Evolutionary conservation across 768 basidiomycete genomes (phyloP).

Genomic region (Amanita rimosa): DNA sequence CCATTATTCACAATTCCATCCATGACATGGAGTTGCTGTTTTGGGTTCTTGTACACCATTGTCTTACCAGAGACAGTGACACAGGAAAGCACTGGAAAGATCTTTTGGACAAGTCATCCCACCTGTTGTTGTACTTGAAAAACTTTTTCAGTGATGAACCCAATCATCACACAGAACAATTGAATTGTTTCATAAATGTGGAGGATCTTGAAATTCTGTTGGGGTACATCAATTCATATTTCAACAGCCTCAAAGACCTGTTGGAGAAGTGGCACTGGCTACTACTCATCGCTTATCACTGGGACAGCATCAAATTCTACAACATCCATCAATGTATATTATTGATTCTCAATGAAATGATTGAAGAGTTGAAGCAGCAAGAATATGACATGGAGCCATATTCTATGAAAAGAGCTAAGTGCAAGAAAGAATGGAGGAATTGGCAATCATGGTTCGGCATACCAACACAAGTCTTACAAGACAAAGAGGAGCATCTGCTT

Average conservation of each 20-base stretch:
- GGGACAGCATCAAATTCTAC: neutral
- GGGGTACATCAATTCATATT: neutral
- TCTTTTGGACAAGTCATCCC: neutral
- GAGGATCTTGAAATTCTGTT: neutral
- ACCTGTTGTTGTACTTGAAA: neutral
- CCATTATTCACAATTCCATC: slow-evolving; percentile 3
- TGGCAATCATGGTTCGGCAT: too few relatives aligned
- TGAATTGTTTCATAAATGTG: too few relatives aligned
- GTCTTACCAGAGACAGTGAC: slow-evolving; percentile 11
- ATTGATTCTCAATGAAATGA: neutral
- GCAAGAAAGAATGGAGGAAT: too few relatives aligned
- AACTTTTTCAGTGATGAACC: neutral
- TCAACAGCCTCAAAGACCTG: neutral
- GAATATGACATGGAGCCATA: too few relatives aligned
- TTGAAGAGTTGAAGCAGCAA: neutral
- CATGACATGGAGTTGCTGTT: slow-evolving; percentile 14
- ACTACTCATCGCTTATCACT: neutral
- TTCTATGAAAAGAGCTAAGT: too few relatives aligned
- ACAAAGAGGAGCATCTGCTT: too few relatives aligned
- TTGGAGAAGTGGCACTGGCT: neutral
- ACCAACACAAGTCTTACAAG: too few relatives aligned
- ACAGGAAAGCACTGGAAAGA: slow-evolving; percentile 1
- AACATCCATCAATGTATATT: neutral
- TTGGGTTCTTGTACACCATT: slow-evolving; percentile 12
- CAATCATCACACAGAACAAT: too few relatives aligned